Percentiles rank a stretch among this genome's conserved stretches.
These are phyloP conservation scores for Alternaria viburni DNA, from an alignment of 2,329 filamentous ascomycete species.

Conservation along the genomic window DNA sequence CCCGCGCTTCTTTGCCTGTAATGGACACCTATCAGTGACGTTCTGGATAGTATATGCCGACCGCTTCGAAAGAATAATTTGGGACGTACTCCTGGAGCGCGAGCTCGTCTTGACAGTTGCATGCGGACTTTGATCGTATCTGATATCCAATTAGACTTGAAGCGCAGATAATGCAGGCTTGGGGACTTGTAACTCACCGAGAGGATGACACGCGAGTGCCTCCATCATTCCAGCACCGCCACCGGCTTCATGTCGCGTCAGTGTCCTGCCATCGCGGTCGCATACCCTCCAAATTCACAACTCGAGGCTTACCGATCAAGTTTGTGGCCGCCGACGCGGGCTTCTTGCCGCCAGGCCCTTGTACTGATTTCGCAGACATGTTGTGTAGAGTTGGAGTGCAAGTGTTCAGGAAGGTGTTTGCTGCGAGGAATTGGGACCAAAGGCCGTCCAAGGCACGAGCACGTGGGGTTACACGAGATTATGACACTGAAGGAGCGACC, in stretches of 20 bases:
- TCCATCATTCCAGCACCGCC: slow-evolving; percentile 99
- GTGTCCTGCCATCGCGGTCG: slow-evolving; percentile 1
- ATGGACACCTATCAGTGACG: slow-evolving; percentile 19
- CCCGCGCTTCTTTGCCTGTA: slow-evolving; percentile 74
- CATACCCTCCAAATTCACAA: not conserved
- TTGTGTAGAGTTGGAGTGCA: slow-evolving; percentile 9
- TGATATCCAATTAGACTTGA: slow-evolving; percentile 46
- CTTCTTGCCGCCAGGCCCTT: slow-evolving; percentile 69
- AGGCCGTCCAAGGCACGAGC: not conserved
- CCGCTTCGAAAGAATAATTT: not conserved
- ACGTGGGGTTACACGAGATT: slow-evolving; percentile 1
- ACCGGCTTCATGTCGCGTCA: slow-evolving; percentile 68
- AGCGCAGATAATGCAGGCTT: not conserved
- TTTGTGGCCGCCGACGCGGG: slow-evolving; percentile 87
- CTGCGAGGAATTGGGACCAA: not conserved
- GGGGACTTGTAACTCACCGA: slow-evolving; percentile 64
- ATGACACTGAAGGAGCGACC: not conserved
- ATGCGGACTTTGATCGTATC: slow-evolving; percentile 99
- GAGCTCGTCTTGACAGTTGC: slow-evolving; percentile 90
- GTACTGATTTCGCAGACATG: slow-evolving; percentile 67
- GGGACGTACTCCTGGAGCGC: slow-evolving; percentile 74
- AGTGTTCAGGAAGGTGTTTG: not conserved
- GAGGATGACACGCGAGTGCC: slow-evolving; percentile 91
- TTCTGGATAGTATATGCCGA: not conserved
- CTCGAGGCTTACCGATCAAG: slow-evolving; percentile 73